Base-by-base conservation (phyloP, 768 basidiomycete species). In the Cystobasidium ongulense region DNA sequence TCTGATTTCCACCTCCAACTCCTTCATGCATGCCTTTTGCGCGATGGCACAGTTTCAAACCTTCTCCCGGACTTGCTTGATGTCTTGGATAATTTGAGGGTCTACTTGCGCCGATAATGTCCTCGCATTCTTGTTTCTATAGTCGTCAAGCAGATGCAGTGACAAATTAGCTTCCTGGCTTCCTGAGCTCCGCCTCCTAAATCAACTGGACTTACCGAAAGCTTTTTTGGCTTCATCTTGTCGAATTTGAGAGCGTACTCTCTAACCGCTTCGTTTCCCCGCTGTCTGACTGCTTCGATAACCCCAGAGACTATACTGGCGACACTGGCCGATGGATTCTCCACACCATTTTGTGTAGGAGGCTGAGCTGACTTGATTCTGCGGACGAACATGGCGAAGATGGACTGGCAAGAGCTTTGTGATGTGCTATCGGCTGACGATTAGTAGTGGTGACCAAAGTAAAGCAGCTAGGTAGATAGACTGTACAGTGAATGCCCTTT, bases 211-310 rank as follows among this genome's bases (percentile, higher is more conserved):
- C 57, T 59, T 35, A 76, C 73, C 5, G 36, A 46, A 52, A 75
- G 74, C 0, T 61, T 64, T 21, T 38, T 31, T 1, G 76, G 76
- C 10, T 66, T 59, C 73, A 73, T 64, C 23, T 65, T 72, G 35
- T 76, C 76, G 43, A 76, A 76, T 65, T 75, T 75, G 35, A 74
- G 57, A 38, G 59, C 70, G 43, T 76, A 76, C 13, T 72, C 35
- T 4, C 74, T 73, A 17, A 76, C 74, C 5, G 76, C 74, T 1
- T 52, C 73, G 31, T 76, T 74, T 13, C 76, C 76, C 15, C 64
- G 25, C 18, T 50, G 41, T 29, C 50, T 50, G 10, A 74, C 65
- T 25, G 65, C 73, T 18, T 43, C 54, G 62, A 74, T 74, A 31
- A 74, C 73, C 1, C 65, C 73, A 1, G 52, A 27, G n/a, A 74